phyloP scores from a whole-genome alignment of 192 early-diverging fungal genomes.

The Cladochytrium replicatum region DNA sequence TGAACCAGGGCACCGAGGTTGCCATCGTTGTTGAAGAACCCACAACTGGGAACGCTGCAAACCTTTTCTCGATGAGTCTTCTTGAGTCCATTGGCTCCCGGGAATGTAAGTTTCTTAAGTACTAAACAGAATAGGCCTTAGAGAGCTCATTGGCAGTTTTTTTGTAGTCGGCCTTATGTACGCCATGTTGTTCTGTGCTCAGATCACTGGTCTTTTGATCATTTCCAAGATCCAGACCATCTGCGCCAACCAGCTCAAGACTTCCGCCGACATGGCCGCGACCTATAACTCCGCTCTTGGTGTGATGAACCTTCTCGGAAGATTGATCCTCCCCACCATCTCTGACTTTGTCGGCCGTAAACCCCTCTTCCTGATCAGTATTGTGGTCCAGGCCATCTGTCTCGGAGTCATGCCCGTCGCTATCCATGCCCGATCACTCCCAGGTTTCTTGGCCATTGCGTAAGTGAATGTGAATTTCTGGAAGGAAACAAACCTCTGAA shows the following conservation, averaged over 20 bases:
- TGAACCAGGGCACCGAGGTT: not conserved
- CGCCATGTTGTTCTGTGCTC: conserved; percentile 37
- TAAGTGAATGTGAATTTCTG: not conserved
- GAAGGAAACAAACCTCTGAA: conserved; percentile 40
- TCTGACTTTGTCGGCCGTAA: conserved; percentile 57
- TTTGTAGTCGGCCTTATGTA: conserved; percentile 25
- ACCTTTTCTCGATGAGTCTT: conserved; percentile 15
- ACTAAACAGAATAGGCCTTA: too few relatives aligned
- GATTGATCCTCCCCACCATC: conserved; percentile 42
- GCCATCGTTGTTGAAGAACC: not conserved
- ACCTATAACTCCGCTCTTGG: conserved; percentile 52
- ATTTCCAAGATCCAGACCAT: conserved; percentile 33
- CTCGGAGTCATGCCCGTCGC: conserved; percentile 45
- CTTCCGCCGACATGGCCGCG: conserved; percentile 5
- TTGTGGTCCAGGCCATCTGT: conserved; percentile 47
- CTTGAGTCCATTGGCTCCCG: conserved; percentile 11
- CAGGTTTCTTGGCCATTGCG: not conserved
- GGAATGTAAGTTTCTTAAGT: too few relatives aligned
- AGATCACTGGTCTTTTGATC: conserved; percentile 35
- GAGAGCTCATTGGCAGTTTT: too few relatives aligned
- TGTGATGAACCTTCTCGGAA: conserved; percentile 49
- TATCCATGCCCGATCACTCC: too few relatives aligned
- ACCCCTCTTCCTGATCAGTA: conserved; percentile 52
- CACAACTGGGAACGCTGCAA: too few relatives aligned
- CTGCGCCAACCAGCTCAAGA: conserved; percentile 20